Evolutionary conservation across 768 basidiomycete genomes (phyloP), one percentile per base, ranked within the genome.

Genomic region (Cubamyces sp.): DNA sequence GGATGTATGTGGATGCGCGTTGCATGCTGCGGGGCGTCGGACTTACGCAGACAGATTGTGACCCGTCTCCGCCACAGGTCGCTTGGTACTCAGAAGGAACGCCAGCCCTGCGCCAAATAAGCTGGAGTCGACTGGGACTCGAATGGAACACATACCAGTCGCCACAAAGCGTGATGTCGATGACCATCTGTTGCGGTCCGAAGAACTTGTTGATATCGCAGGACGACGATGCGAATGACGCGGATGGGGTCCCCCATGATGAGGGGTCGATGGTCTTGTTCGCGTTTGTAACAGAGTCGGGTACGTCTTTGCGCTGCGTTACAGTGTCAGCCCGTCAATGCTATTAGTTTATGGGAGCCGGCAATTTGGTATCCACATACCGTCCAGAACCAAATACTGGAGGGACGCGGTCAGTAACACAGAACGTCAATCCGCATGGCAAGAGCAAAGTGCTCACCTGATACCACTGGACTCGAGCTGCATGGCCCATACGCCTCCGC

Each of bases 401-500:
- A 12, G 16, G 19, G 15, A 50, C 5, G 11, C 4, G 6, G 0
- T 26, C 1, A 54, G 28, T 16, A 3, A 34, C 3, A 34, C 1
- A 34, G 34, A 11, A 11, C 34, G 9, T 34, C 34, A 9, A 34
- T 5, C 11, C 9, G 34, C 9, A 34, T 28, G 25, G 14, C 3
- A 11, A 18, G n/a, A 39, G 9, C 18, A 11, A 47, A 14, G 34
- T 9, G 67, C 80, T 68, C 58, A 81, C 78, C 70, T 79, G 53
- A 83, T 77, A 12, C 82, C 87, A 3, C 80, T 71, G 8, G 77
- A 75, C 48, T 89, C 89, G 58, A 90, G 85, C 68, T 89, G 88
- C 7, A 85, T 79, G 0, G 88, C 88, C 73, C 78, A 93, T 2
- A 87, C 83, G 5, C 86, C 86, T 16, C 86, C 86, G 16, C 85